A percentile compares a stretch with the other conserved stretches of the same genome.
These are phyloP conservation scores for Fraxinus cuspidata DNA, from an alignment of 257 asterid genomes.

Conservation along the genomic window DNA sequence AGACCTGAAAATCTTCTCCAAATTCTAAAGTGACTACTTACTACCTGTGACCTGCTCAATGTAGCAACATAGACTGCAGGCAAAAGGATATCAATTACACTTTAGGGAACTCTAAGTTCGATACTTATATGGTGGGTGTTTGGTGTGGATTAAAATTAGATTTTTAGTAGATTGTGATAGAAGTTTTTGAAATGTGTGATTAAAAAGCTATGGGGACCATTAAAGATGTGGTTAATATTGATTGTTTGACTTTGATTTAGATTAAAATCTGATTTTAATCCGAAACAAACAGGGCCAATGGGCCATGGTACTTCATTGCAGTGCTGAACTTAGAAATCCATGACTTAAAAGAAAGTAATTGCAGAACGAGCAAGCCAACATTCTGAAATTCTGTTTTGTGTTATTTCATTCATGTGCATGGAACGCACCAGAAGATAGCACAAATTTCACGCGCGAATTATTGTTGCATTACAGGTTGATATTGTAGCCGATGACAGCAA, in stretches of 20 bases:
- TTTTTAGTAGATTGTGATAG: too few species aligned
- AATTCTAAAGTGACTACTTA: neutral
- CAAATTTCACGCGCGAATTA: constrained; percentile 9
- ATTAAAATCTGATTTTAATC: too few species aligned
- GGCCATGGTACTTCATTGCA: neutral
- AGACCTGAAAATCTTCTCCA: neutral
- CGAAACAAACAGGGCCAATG: too few species aligned
- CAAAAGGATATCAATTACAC: neutral
- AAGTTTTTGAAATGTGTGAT: too few species aligned
- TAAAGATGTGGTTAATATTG: too few species aligned
- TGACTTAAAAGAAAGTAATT: neutral
- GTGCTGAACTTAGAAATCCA: neutral
- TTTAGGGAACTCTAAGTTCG: neutral
- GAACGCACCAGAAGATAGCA: neutral
- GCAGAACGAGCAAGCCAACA: neutral
- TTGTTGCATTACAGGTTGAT: constrained; percentile 56
- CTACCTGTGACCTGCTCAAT: neutral
- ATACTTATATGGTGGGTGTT: neutral
- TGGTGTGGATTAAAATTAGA: too few species aligned
- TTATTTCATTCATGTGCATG: neutral
- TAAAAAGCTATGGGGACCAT: too few species aligned
- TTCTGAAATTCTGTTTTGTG: neutral
- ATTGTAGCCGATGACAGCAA: constrained; percentile 41
- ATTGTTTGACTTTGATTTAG: too few species aligned
- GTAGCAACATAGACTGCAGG: neutral